Evolutionary conservation across 2,329 filamentous ascomycete species (phyloP), one percentile per base, ranked within the genome.

Genomic region (Drechslera avenae): DNA sequence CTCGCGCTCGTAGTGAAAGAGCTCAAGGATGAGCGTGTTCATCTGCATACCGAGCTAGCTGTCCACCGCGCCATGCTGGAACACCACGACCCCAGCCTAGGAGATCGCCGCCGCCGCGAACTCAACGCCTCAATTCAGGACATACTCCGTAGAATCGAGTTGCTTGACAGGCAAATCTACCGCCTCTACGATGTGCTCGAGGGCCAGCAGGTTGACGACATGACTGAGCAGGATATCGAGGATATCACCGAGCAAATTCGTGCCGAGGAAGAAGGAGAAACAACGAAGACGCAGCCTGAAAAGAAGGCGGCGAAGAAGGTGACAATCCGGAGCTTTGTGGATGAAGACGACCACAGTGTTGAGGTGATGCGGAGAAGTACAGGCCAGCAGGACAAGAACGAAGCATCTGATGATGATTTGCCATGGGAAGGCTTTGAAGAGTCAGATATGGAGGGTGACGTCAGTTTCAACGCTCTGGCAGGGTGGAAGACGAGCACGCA

Each of bases 1-100:
- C 83, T 96, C 18, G 88, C 89, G 6, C 84, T 86, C n/a, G 89
- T 96, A 17, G 86, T 96, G 70, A 94, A 95, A 74, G 83, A 86
- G 6, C 78, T 95, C 3, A 81, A 90, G 60, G 90, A 95, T 68
- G 91, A 96, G 71, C 82, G 92, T 36, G 81, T 82, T 10, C 89
- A 95, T 68, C 75, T 95, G 45, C 88, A 89, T 72, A 80, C 88
- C 59, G 81, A 87, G 63, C 81, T 91, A n/a, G 77, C 81, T 0
- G 58, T 80, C 28, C 81, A 84, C 50, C 83, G 88, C 62, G 78
- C 78, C 3, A 75, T 81, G 31, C 72, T 91, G 72, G 85, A 85
- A 57, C 77, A 77, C 17, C 83, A 86, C 49, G 87, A 94, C 36
- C 62, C 61, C n/a, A 70, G 69, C 40, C 69, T 89, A 17, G 85